Conservation (phyloP, 2,329 filamentous ascomycete genomes). For the Phialemoniopsis sp. region DNA sequence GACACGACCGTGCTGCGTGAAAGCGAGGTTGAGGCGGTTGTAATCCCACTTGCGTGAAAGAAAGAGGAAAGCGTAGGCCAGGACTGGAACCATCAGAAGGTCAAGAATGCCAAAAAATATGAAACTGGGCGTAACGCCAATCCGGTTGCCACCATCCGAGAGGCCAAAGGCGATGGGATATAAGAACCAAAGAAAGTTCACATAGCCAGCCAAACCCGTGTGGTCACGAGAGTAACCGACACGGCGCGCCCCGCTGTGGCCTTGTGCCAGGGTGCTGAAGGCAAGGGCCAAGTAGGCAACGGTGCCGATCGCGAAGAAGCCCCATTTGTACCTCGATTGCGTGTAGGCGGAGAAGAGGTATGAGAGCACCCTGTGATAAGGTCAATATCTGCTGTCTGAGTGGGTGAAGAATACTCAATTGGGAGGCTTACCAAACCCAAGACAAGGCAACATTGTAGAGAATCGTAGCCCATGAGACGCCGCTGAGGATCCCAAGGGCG, state of each 20-base stretch:
- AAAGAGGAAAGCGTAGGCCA: constrained; percentile 31
- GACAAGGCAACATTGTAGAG: constrained; percentile 36
- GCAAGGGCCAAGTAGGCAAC: constrained; percentile 35
- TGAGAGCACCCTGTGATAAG: constrained; percentile 37
- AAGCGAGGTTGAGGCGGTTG: constrained; percentile 34
- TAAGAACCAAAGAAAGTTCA: constrained; percentile 38
- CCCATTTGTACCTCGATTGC: constrained; percentile 41
- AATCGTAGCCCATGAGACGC: constrained; percentile 47
- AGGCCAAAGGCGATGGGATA: constrained; percentile 44
- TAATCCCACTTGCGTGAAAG: constrained; percentile 40
- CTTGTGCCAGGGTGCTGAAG: constrained; percentile 31
- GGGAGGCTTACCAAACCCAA: no score
- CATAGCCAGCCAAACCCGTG: constrained; percentile 31
- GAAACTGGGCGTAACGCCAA: constrained; percentile 33
- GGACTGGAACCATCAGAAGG: constrained; percentile 32
- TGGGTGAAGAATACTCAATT: no score
- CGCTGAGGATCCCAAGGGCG: constrained; percentile 38
- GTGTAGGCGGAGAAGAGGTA: constrained; percentile 40
- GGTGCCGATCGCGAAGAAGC: constrained; percentile 43
- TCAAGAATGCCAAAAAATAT: constrained; percentile 46
- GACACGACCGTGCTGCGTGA: no score
- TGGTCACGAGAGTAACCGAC: constrained; percentile 33
- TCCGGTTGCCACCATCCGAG: constrained; percentile 37
- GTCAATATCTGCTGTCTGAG: no score
- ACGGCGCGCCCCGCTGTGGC: constrained; percentile 27